phyloP scores from a whole-genome alignment of 2,329 filamentous ascomycete species.

The Emericellopsis cladophorae region DNA sequence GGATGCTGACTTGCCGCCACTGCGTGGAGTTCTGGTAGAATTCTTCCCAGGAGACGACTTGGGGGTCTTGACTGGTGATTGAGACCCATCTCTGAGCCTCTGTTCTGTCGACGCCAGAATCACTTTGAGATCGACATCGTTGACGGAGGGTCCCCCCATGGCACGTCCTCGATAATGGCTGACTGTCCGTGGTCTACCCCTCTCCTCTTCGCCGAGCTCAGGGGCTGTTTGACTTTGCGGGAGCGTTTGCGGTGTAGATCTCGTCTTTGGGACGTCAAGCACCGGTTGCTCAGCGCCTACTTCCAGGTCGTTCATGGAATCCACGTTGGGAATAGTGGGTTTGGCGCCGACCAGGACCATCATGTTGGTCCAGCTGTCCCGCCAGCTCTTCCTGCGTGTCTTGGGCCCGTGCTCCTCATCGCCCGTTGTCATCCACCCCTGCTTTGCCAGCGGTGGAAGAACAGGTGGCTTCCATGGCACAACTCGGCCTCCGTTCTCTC shows the following conservation, averaged over 20 bases:
- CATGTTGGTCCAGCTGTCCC: constrained; percentile 17
- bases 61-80: constrained; percentile 17
- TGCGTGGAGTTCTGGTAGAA: constrained; percentile 13
- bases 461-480: constrained; percentile 9
- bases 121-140: constrained; percentile 35
- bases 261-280: no score
- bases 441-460: constrained; percentile 18
- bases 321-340: constrained; percentile 22
- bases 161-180: not conserved
- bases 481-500: not conserved
- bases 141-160: constrained; percentile 4
- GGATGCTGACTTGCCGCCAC: not conserved
- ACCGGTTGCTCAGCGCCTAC: not conserved
- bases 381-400: constrained; percentile 17
- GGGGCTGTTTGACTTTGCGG: constrained; percentile 10
- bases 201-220: constrained; percentile 4
- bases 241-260: not conserved
- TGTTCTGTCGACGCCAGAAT: constrained; percentile 41
- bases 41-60: constrained; percentile 12
- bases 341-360: constrained; percentile 7
- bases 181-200: not conserved
- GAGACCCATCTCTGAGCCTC: constrained; percentile 28
- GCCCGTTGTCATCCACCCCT: constrained; percentile 19
- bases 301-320: not conserved
- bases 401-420: constrained; percentile 35